Evolutionary conservation across 495 filamentous ascomycete genomes (phyloP), one percentile per base, ranked within the genome.

Genomic region (Talaromyces trachyspermus): DNA sequence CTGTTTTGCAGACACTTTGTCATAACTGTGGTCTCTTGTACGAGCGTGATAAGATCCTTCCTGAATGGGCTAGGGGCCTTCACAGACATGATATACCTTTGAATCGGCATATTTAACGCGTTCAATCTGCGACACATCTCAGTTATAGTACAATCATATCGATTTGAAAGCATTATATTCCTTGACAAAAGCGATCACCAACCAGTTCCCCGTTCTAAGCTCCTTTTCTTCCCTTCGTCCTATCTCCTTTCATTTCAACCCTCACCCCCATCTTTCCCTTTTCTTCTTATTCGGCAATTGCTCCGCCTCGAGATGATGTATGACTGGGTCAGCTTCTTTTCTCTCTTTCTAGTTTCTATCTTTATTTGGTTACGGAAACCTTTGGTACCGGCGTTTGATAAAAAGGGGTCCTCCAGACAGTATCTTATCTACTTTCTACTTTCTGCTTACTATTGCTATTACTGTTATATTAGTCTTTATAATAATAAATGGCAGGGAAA

Each of bases 11-110:
- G 90, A 85, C 88, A 18, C 79, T 99, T 17, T 99, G 92, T 67
- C 84, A 86, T 63, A 97, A 95, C 59, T 99, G 92, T 66, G 91
- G 89, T 46, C 83, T 88, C 43, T 68, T 88, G 4, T 95, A 81
- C 56, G 91, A 95, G 57, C 84, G 89, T 44, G 86, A 90, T 59
- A 84, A 88, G 61, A 78, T 84, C 45, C 73, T 92, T 0, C 89
- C 94, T 2, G 81, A 84, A 43, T 95, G 86, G 83, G 81, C 84
- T 5, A 85, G 83, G 60, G 82, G 85, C 49, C 75, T 97, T 30
- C 88, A 94, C 49, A 69, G 67, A 25, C 68, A 72, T 48, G 74
- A 76, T 49, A 50, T 75, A 11, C 71, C 74, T n/a, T 52, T 72
- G 44, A 67, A 60, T 37, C 66, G 67, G 42, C 60, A 39, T 25